Evolutionary conservation across 768 basidiomycete genomes (phyloP), one percentile per base, ranked within the genome.

Genomic region (Omphalotus guepiniiformis): DNA sequence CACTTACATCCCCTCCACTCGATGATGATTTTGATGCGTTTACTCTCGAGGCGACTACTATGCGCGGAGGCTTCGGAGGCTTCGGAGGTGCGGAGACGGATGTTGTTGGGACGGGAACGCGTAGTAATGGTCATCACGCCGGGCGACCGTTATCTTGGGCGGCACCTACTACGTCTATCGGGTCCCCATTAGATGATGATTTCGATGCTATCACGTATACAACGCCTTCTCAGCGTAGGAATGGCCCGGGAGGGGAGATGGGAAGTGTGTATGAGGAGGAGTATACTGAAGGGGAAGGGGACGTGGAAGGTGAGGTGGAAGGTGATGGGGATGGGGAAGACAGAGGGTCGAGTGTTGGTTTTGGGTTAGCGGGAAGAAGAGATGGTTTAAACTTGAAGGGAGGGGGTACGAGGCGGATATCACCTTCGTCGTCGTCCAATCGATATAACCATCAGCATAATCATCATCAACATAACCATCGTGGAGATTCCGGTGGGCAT

Each of bases 11-110:
- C n/a, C 52, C 65, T 18, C 67, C 70, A 11, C 61, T 69, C 26
- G 62, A 65, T 29, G 70, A 73, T 40, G 64, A 72, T 47, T 72
- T 72, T 42, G 71, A 74, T 52, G 70, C 65, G 23, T 53, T 61
- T 28, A 69, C 67, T 13, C 51, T 55, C 29, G 51, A 54, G n/a
- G 61, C 60, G 11, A 61, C 59, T 37, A 49, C n/a, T 53, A 47
- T 45, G n/a, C n/a, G n/a, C 46, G 49, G 36, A 22, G 39, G 30
- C n/a, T 32, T 39, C 19, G 21, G n/a, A 22, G n/a, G 9, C 12
- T 12, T 8, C 15, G 21, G 23, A 29, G 39, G 18, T 29, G 28
- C 30, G 13, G 16, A 35, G 28, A 47, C 45, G 25, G 36, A 47
- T 9, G 32, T 28, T 16, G 27, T 25, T 12, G 45, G 23, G 23